Conservation (phyloP, 139 green algal genomes). For the Chlamydomonas sp. region DNA sequence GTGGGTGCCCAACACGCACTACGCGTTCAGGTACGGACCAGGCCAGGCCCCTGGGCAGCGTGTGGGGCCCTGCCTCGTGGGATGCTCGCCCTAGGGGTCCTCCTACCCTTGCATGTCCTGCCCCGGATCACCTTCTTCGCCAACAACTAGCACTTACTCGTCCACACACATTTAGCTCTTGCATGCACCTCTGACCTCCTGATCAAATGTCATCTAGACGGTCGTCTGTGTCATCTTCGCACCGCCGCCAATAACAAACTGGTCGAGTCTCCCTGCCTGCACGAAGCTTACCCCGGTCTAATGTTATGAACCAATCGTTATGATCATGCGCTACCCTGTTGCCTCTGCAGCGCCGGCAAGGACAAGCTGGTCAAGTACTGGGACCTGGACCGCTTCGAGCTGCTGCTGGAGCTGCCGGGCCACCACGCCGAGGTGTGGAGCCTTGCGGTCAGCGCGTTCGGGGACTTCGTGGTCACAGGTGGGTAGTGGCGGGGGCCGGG, state of each 20-base stretch:
- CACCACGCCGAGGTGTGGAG: slow-evolving; percentile 90
- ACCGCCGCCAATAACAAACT: too few relatives aligned
- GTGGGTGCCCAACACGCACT: slow-evolving; percentile 95
- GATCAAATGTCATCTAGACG: too few relatives aligned
- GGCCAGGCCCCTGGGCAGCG: too few relatives aligned
- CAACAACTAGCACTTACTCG: too few relatives aligned
- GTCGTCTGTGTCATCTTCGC: too few relatives aligned
- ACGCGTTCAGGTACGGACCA: slow-evolving; percentile 77
- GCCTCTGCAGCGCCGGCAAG: slow-evolving; percentile 74
- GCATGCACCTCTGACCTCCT: too few relatives aligned
- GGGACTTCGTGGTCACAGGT: slow-evolving; percentile 91
- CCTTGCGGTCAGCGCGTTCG: slow-evolving; percentile 78
- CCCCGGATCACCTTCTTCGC: too few relatives aligned
- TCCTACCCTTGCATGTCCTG: neutral
- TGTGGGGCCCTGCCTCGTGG: neutral
- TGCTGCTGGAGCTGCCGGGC: slow-evolving; percentile 90
- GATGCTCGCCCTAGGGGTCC: neutral
- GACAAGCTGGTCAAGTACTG: slow-evolving; percentile 96
- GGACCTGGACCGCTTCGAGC: slow-evolving; percentile 94
- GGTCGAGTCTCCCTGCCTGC: too few relatives aligned
- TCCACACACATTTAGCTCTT: too few relatives aligned
- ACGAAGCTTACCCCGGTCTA: too few relatives aligned
- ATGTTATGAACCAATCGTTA: neutral
- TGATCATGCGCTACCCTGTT: neutral
- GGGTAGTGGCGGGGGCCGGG: slow-evolving; percentile 31